These are phyloP conservation scores for Colletotrichum nymphaeae DNA, from an alignment of 2,329 filamentous ascomycete genomes.

Conservation along the genomic window DNA sequence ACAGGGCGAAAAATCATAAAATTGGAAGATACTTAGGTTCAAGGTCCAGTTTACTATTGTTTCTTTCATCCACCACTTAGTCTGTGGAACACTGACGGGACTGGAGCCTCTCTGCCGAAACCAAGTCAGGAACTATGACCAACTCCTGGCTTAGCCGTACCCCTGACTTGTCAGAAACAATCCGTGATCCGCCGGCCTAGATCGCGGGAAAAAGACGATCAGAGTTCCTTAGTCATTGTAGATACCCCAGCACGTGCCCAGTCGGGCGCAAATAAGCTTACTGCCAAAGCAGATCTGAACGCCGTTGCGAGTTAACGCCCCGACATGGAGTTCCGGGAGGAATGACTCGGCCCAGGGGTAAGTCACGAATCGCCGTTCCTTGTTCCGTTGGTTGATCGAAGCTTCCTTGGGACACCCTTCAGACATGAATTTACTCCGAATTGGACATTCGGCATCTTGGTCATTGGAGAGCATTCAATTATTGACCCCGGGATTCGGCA, in stretches of 20 bases:
- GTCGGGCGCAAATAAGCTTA: conserved; percentile 1
- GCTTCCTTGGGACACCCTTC: not conserved
- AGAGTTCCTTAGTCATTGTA: not conserved
- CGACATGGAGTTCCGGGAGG: not conserved
- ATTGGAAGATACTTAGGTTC: too few species aligned
- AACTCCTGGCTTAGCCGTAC: too few species aligned
- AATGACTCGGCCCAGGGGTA: not conserved
- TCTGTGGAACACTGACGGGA: not conserved
- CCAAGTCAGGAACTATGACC: not conserved
- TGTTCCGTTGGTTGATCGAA: not conserved
- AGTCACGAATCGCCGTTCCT: not conserved
- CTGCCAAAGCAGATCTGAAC: not conserved
- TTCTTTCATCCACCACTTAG: not conserved
- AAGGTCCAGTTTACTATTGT: too few species aligned
- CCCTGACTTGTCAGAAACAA: not conserved
- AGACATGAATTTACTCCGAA: not conserved
- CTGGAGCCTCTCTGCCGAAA: not conserved
- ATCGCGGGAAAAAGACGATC: not conserved
- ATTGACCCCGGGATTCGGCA: not conserved
- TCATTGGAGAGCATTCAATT: not conserved
- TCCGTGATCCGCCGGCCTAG: not conserved
- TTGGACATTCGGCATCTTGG: not conserved
- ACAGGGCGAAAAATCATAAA: too few species aligned
- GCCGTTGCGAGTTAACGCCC: not conserved
- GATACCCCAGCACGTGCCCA: too few species aligned